phyloP scores from a whole-genome alignment of 2,329 filamentous ascomycete species.

The Fusarium guadeloupense region DNA sequence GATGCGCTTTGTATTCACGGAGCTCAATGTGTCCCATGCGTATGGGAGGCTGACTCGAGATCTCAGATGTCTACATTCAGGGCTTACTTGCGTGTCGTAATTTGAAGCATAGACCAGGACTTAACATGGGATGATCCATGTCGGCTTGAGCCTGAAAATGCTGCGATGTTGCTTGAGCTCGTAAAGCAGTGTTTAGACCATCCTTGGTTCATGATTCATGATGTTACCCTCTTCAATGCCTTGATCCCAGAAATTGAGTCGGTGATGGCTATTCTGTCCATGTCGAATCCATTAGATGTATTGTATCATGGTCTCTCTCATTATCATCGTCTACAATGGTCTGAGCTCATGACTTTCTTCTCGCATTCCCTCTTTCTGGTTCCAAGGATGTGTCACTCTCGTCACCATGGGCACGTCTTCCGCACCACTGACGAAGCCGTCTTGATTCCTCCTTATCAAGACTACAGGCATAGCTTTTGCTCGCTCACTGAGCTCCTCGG shows the following conservation, averaged over 20 bases:
- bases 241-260: no score
- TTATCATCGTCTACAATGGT: not conserved
- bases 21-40: constrained; percentile 24
- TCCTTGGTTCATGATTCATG: not conserved
- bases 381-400: not conserved
- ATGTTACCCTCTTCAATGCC: no score
- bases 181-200: not conserved
- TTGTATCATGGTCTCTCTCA: not conserved
- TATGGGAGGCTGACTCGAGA: constrained; percentile 18
- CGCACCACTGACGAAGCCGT: not conserved
- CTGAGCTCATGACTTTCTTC: not conserved
- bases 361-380: not conserved
- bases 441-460: not conserved
- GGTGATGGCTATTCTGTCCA: no score
- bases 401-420: not conserved
- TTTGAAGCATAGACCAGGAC: constrained; percentile 8
- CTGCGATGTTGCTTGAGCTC: not conserved
- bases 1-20: constrained; percentile 21
- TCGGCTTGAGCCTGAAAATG: constrained; percentile 11
- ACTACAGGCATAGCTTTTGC: constrained; percentile 2
- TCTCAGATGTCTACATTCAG: not conserved
- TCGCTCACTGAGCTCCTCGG: not conserved
- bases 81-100: constrained; percentile 18
- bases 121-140: not conserved
- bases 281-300: not conserved